Evolutionary conservation across 169 alveolate genomes (phyloP), one percentile per base, ranked within the genome.

Genomic region (Plasmodium vivax): DNA sequence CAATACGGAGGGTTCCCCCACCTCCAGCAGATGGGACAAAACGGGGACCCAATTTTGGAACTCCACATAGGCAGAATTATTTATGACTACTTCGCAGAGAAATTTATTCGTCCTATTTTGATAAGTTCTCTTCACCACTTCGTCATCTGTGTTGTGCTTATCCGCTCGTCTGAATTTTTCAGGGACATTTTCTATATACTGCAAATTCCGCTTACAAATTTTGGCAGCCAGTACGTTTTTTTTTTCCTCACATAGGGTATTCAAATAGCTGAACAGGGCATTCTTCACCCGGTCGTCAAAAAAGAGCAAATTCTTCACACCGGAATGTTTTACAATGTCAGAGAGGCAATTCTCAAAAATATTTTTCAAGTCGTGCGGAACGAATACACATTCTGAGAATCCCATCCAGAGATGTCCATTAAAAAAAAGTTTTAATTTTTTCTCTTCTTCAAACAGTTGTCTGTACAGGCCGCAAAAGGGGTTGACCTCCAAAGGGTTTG

Each of bases 371-470:
- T 77, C 82, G 16, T 58, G 16, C 43, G 93, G 51, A 10, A 87
- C 32, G 47, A 87, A 87, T 75, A 75, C 68, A 38, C 93, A 87
- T 51, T 87, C 93, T n/a, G 32, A 54, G 81, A 87, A 87, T 77
- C 47, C 9, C 47, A 87, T 51, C 93, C 93, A 87, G 0, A 19
- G 30, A 34, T 27, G 6, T 1, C 85, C 85, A 56, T 87, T 87
- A 19, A 77, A 87, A 77, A 87, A 75, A 34, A 87, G 68, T 87
- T 87, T 87, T 74, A 87, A 56, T 32, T 79, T 77, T 75, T 77
- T 77, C 43, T 87, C 73, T 4, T 77, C 93, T 34, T 87, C 87
- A 87, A 87, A 87, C 75, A 87, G 32, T 87, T 87, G 71, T 19
- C 71, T 79, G 34, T 75, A 87, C 32, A 87, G 68, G 8, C 30